Evolutionary conservation across 1,284 basidiomycete genomes (phyloP).

Genomic region (Mycosarcoma mackinlayi): DNA sequence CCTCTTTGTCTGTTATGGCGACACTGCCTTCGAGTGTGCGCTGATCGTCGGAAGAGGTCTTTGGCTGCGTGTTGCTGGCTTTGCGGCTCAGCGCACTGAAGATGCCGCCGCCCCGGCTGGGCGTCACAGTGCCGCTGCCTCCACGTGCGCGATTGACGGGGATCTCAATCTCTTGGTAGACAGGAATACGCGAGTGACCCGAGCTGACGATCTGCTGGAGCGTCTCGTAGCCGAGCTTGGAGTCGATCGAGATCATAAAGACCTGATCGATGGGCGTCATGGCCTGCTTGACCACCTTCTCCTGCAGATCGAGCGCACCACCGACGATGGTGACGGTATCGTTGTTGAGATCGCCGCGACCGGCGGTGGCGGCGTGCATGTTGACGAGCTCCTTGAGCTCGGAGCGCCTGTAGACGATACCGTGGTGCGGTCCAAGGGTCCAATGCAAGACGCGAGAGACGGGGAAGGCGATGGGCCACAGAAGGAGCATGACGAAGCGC

Average conservation of each 20-base stretch:
- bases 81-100: constrained; percentile 42
- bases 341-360: constrained; percentile 75
- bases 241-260: constrained; percentile 84
- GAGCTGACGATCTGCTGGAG: constrained; percentile 79
- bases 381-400: constrained; percentile 81
- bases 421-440: constrained; percentile 67
- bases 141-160: constrained; percentile 37
- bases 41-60: constrained; percentile 30
- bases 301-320: constrained; percentile 78
- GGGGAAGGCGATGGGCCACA: constrained; percentile 68
- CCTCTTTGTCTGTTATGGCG: constrained; percentile 28
- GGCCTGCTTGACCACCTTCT: constrained; percentile 76
- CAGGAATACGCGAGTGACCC: constrained; percentile 77
- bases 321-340: constrained; percentile 82
- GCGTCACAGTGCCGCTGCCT: constrained; percentile 43
- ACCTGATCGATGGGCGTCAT: constrained; percentile 80
- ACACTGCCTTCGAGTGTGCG: constrained; percentile 39
- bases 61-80: constrained; percentile 67
- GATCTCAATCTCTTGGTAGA: constrained; percentile 70
- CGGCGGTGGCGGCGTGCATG: constrained; percentile 75
- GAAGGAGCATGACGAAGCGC: constrained; percentile 62
- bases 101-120: constrained; percentile 29
- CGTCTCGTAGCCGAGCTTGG: constrained; percentile 81
- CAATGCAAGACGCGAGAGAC: constrained; percentile 67
- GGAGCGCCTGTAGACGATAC: constrained; percentile 66